These are phyloP conservation scores for Pythium aristosporum DNA, from an alignment of 352 stramenopile genomes.

Conservation along the genomic window DNA sequence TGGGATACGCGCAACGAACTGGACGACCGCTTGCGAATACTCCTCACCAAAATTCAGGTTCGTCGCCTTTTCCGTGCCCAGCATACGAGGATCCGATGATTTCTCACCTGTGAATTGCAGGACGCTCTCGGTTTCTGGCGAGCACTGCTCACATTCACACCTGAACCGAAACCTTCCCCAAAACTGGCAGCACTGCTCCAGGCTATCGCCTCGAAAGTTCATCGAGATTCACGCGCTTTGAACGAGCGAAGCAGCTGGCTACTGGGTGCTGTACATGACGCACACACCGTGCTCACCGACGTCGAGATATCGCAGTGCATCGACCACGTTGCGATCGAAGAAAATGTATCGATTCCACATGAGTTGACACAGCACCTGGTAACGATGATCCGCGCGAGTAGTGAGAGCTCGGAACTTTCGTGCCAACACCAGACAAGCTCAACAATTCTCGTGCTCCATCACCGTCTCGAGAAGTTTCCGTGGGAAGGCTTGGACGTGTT, in stretches of 20 bases:
- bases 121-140: constrained; percentile 24
- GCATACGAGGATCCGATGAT: constrained; percentile 3
- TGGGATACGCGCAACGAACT: constrained; percentile 66
- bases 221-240: neutral
- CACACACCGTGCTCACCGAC: constrained; percentile 10
- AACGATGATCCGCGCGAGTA: neutral
- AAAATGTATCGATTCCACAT: constrained; percentile 16
- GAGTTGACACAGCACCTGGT: constrained; percentile 6
- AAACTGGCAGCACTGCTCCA: neutral
- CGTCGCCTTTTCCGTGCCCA: neutral
- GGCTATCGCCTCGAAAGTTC: neutral
- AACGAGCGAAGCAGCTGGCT: constrained; percentile 12
- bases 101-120: neutral
- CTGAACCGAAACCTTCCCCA: neutral
- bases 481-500: constrained; percentile 81
- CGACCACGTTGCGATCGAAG: constrained; percentile 25
- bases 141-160: constrained; percentile 15
- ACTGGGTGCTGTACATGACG: constrained; percentile 4
- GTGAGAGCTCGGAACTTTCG: neutral
- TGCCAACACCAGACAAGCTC: constrained; percentile 10
- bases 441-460: constrained; percentile 68
- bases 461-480: constrained; percentile 67
- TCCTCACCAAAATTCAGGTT: constrained; percentile 60
- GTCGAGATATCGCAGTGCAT: constrained; percentile 19
- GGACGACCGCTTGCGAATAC: constrained; percentile 41